A percentile compares a stretch with the other conserved stretches of the same genome.
Conservation (phyloP, 1,284 basidiomycete species). For the Microbotryum silenes-acaulis region DNA sequence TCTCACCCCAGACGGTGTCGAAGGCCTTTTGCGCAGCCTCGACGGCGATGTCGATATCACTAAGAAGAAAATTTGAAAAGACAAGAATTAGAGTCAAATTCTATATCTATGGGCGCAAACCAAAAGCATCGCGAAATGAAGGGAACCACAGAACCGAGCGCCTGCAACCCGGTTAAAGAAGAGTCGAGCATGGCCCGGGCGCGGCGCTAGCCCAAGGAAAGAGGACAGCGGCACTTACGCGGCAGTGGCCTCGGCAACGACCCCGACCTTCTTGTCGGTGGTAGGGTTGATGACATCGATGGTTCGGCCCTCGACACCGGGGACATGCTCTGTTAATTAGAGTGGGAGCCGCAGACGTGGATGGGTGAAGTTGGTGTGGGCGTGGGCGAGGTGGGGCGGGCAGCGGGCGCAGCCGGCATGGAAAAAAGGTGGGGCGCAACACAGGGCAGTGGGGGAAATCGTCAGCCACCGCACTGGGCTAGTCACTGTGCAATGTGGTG, state of each 20-base stretch:
- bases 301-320: slow-evolving; percentile 55
- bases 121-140: background rate
- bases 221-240: background rate
- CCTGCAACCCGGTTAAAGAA: background rate
- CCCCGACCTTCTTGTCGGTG: slow-evolving; percentile 61
- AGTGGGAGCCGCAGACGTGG: slow-evolving; percentile 69
- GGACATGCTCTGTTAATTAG: slow-evolving; percentile 51
- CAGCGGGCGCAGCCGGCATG: background rate
- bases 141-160: background rate
- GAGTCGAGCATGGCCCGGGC: slow-evolving; percentile 13
- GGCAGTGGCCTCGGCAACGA: slow-evolving; percentile 56
- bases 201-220: background rate
- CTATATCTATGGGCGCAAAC: too few relatives aligned
- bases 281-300: slow-evolving; percentile 74
- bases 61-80: background rate
- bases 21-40: slow-evolving; percentile 68
- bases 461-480: slow-evolving; percentile 47
- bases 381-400: background rate
- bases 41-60: slow-evolving; percentile 69
- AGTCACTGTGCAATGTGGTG: slow-evolving; percentile 58
- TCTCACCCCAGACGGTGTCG: slow-evolving; percentile 68
- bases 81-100: background rate
- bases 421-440: background rate
- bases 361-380: slow-evolving; percentile 47
- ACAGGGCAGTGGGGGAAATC: slow-evolving; percentile 48